phyloP scores from a whole-genome alignment of 2,329 filamentous ascomycete genomes.

The Didymella pomorum region DNA sequence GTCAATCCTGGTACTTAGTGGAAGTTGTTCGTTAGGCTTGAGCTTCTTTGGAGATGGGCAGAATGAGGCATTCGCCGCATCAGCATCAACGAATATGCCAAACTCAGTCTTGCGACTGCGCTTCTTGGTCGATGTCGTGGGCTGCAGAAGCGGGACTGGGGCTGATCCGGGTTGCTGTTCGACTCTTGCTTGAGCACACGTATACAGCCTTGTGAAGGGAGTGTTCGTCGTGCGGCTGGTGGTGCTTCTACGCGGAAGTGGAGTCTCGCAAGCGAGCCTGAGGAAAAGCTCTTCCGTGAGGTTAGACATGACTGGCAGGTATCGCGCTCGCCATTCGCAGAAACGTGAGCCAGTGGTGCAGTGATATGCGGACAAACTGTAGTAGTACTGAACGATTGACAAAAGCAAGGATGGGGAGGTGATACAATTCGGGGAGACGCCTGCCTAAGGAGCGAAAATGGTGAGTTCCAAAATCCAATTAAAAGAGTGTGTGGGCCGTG shows the following conservation, averaged over 20 bases:
- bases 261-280: conserved; percentile 20
- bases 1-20: conserved; percentile 16
- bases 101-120: conserved; percentile 22
- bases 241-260: conserved; percentile 10
- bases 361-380: conserved; percentile 5
- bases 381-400: not conserved
- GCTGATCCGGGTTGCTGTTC: not conserved
- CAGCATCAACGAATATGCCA: conserved; percentile 25
- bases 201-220: conserved; percentile 3
- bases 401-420: not conserved
- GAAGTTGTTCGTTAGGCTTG: conserved; percentile 16
- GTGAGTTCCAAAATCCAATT: not conserved
- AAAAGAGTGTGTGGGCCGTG: conserved; percentile 6
- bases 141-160: too few species aligned
- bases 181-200: conserved; percentile 7
- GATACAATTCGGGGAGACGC: not conserved
- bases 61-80: not conserved
- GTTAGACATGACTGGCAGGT: conserved; percentile 8
- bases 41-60: conserved; percentile 16
- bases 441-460: conserved; percentile 3
- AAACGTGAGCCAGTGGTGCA: not conserved
- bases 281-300: conserved; percentile 14
- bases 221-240: not conserved
- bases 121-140: conserved; percentile 15
- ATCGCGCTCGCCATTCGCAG: not conserved